These are phyloP conservation scores for Phylloporus rhodoxanthus DNA, from an alignment of 768 basidiomycete species.

Conservation along the genomic window DNA sequence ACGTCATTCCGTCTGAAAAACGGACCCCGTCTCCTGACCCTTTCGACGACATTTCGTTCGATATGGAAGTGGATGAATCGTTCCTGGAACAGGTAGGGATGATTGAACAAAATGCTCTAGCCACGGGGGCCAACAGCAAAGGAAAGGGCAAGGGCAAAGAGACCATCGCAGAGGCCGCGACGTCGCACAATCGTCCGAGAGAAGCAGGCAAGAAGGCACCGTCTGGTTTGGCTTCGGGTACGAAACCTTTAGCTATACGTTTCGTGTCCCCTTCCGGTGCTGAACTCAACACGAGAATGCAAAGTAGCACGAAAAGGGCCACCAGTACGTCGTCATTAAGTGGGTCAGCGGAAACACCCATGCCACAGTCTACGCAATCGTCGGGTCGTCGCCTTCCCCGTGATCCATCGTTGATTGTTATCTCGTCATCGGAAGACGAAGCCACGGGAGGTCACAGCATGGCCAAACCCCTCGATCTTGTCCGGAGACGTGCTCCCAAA, in stretches of 20 bases:
- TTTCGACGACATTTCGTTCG: conserved; percentile 32
- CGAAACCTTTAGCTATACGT: conserved; percentile 6
- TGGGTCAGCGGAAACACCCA: conserved; percentile 6
- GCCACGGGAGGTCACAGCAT: not conserved
- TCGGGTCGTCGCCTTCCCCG: conserved; percentile 10
- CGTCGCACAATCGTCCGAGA: not conserved
- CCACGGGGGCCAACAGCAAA: conserved; percentile 8
- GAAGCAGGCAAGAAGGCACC: conserved; percentile 3
- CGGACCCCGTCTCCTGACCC: conserved; percentile 21
- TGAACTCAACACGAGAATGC: conserved; percentile 14
- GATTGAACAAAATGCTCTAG: conserved; percentile 21
- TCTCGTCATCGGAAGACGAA: conserved; percentile 22
- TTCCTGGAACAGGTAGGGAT: conserved; percentile 36
- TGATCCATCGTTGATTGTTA: conserved; percentile 20
- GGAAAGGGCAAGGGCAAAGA: conserved; percentile 20
- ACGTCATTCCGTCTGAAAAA: conserved; percentile 3
- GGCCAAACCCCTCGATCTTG: not conserved
- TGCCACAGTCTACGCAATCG: conserved; percentile 12
- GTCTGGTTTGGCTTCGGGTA: conserved; percentile 14
- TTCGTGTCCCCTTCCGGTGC: conserved; percentile 7
- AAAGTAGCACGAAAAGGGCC: conserved; percentile 5
- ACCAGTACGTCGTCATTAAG: conserved; percentile 13
- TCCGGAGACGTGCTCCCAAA: conserved; percentile 4
- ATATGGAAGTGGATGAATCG: conserved; percentile 33
- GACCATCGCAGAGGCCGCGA: not conserved